phyloP scores from a whole-genome alignment of 2,329 filamentous ascomycete species.

The Cercospora nicotianae region DNA sequence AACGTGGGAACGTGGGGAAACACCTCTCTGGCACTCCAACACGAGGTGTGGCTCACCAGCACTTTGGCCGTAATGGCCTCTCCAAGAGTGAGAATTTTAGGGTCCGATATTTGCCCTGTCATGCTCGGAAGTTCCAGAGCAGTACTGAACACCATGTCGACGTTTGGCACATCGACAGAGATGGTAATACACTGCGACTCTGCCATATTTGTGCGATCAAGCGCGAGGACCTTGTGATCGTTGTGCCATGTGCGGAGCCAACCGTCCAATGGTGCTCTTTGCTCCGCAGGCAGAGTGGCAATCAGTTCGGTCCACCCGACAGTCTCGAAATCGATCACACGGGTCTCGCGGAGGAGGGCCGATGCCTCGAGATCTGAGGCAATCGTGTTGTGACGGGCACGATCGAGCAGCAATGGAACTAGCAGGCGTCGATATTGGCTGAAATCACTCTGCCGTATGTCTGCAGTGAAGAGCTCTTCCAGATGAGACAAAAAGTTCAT shows the following conservation, averaged over 20 bases:
- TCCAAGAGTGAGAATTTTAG: conserved; percentile 58
- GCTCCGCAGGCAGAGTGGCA: conserved; percentile 49
- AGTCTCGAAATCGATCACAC: conserved; percentile 53
- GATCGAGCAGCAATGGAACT: conserved; percentile 51
- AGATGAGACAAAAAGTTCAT: conserved; percentile 63
- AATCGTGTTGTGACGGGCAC: conserved; percentile 49
- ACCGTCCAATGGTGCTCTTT: conserved; percentile 46
- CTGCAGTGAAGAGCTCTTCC: conserved; percentile 48
- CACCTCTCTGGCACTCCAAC: conserved; percentile 57
- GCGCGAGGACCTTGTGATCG: conserved; percentile 33
- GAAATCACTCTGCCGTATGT: conserved; percentile 51
- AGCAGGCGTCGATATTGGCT: conserved; percentile 53
- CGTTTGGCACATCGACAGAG: conserved; percentile 82
- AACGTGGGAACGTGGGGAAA: conserved; percentile 29
- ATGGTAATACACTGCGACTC: conserved; percentile 67
- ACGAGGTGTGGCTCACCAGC: conserved; percentile 56
- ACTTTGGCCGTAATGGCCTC: conserved; percentile 65
- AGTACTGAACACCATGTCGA: conserved; percentile 80
- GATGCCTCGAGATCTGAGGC: conserved; percentile 55
- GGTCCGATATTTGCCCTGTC: background rate
- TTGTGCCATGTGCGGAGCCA: conserved; percentile 61
- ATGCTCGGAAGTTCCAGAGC: conserved; percentile 30
- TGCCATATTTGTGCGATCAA: conserved; percentile 27
- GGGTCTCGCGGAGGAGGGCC: conserved; percentile 54
- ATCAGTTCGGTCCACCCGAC: conserved; percentile 57